Evolutionary conservation across 495 filamentous ascomycete species (phyloP).

Genomic region (Aspergillus haitiensis): DNA sequence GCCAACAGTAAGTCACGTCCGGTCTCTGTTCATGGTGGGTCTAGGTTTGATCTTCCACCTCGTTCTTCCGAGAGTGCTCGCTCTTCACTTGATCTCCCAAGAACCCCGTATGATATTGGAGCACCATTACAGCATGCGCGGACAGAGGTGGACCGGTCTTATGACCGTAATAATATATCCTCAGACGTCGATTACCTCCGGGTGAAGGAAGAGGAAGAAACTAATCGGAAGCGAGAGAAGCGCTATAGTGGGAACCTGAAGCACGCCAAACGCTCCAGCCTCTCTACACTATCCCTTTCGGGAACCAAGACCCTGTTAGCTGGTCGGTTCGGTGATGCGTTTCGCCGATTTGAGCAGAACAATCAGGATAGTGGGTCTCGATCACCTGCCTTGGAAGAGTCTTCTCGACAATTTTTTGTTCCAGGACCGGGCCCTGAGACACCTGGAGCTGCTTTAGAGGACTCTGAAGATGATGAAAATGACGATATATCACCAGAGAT

Average conservation of each 20-base stretch:
- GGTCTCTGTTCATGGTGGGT: slow-evolving; percentile 73
- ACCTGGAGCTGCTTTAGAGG: slow-evolving; percentile 41
- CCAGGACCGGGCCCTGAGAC: slow-evolving; percentile 65
- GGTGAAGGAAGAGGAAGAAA: slow-evolving; percentile 74
- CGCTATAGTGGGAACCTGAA: slow-evolving; percentile 61
- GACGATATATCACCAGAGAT: slow-evolving; percentile 85
- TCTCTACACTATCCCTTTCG: slow-evolving; percentile 71
- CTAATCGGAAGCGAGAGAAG: slow-evolving; percentile 67
- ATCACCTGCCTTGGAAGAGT: slow-evolving; percentile 49
- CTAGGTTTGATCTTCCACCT: slow-evolving; percentile 69
- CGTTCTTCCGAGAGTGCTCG: slow-evolving; percentile 58
- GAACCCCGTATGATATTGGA: slow-evolving; percentile 40
- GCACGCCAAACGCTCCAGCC: slow-evolving; percentile 77
- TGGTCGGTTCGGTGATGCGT: slow-evolving; percentile 93
- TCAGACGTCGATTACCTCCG: slow-evolving; percentile 89
- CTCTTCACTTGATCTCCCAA: slow-evolving; percentile 41
- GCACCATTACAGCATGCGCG: slow-evolving; percentile 39
- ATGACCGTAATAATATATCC: slow-evolving; percentile 60
- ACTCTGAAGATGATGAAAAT: slow-evolving; percentile 65
- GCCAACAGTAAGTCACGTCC: slow-evolving; percentile 65
- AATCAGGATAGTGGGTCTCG: slow-evolving; percentile 52
- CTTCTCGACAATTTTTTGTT: slow-evolving; percentile 55
- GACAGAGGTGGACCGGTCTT: slow-evolving; percentile 39
- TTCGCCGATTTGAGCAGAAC: slow-evolving; percentile 83
- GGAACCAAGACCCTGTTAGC: slow-evolving; percentile 84